Evolutionary conservation across 768 basidiomycete genomes (phyloP).

Genomic region (Sporobolomyces phaffii): DNA sequence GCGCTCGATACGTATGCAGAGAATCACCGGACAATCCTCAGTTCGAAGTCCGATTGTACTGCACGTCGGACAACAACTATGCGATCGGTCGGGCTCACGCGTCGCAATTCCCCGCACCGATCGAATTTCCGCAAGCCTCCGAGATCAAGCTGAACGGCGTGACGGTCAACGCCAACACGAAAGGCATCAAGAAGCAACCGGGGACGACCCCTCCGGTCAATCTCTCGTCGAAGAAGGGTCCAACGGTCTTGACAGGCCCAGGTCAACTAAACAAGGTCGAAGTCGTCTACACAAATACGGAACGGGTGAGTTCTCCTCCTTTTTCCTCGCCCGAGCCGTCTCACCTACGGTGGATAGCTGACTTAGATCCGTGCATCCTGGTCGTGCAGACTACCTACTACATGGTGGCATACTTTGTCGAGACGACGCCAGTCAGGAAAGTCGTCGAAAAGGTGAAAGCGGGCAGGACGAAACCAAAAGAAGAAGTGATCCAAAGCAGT

Average conservation of each 20-base stretch:
- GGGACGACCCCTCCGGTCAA: constrained; percentile 75
- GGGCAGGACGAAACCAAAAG: constrained; percentile 59
- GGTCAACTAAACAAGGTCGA: constrained; percentile 26
- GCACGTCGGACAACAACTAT: constrained; percentile 69
- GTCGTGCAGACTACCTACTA: constrained; percentile 61
- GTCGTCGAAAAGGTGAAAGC: constrained; percentile 65
- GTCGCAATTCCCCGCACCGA: constrained; percentile 57
- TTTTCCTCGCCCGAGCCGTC: background rate
- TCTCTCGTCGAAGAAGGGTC: background rate
- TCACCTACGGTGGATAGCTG: too few species aligned
- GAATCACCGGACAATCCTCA: constrained; percentile 46
- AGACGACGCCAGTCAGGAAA: constrained; percentile 63
- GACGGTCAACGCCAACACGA: constrained; percentile 66
- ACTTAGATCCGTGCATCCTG: too few species aligned
- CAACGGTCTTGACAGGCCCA: background rate
- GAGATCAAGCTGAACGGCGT: constrained; percentile 79
- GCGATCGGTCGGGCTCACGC: constrained; percentile 53
- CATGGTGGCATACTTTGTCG: constrained; percentile 75
- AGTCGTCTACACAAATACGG: constrained; percentile 45
- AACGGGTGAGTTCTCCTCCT: constrained; percentile 42
- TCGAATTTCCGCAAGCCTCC: constrained; percentile 86
- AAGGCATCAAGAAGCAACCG: constrained; percentile 90
- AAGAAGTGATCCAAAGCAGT: constrained; percentile 67
- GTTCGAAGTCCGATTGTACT: constrained; percentile 78
- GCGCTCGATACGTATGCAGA: too few species aligned